phyloP scores from a whole-genome alignment of 139 green algal genomes.

The Chlamydomonas applanata region DNA sequence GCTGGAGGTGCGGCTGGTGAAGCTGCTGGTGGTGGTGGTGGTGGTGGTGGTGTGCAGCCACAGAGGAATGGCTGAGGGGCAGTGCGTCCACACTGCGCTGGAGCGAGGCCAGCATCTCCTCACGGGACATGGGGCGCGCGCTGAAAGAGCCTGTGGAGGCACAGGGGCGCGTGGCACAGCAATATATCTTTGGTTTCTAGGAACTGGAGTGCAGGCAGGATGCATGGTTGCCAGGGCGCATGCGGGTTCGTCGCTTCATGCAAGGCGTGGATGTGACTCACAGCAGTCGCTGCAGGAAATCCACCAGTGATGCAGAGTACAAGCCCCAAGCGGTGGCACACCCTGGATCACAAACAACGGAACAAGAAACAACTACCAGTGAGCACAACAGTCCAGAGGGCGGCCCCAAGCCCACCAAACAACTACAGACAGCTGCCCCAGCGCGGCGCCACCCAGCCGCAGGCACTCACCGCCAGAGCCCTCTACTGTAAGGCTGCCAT shows the following conservation, averaged over 20 bases:
- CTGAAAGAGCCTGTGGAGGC: neutral
- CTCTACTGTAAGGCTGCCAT: neutral
- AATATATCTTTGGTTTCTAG: too few species aligned
- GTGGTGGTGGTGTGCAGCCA: neutral
- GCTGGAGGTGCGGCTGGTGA: neutral
- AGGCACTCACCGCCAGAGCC: neutral
- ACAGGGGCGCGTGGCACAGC: too few species aligned
- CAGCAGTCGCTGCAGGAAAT: too few species aligned
- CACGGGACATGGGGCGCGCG: neutral
- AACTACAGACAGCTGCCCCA: neutral
- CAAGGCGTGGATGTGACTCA: too few species aligned
- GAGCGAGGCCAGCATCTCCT: constrained; percentile 10
- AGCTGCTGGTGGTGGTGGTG: neutral
- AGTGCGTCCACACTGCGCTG: constrained; percentile 1
- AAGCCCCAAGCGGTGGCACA: too few species aligned
- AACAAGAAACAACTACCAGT: too few species aligned
- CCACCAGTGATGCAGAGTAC: too few species aligned
- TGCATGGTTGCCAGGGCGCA: too few species aligned
- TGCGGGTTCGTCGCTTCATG: too few species aligned
- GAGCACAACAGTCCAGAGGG: too few species aligned
- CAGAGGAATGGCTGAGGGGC: neutral
- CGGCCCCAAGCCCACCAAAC: neutral
- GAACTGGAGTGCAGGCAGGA: neutral
- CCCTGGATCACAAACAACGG: too few species aligned
- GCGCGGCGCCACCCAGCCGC: neutral